These are phyloP conservation scores for Ophiorrhiza pumila DNA, from an alignment of 257 asterid genomes.

Conservation along the genomic window DNA sequence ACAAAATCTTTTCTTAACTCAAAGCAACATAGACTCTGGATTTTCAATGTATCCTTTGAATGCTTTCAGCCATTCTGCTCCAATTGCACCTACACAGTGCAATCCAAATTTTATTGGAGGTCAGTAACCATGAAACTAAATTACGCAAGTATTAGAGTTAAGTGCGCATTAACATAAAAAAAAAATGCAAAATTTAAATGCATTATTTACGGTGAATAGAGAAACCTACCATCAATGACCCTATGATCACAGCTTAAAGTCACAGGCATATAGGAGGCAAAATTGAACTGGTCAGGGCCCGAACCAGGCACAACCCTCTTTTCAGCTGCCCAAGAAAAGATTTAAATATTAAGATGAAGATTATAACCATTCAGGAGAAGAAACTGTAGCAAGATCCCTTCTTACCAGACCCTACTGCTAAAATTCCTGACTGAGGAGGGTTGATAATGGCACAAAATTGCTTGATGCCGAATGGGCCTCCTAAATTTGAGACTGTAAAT, in stretches of 20 bases:
- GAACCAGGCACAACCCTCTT: conserved; percentile 76
- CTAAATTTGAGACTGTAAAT: conserved; percentile 84
- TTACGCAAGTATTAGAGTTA: neutral
- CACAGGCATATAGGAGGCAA: conserved; percentile 63
- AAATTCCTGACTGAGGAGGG: conserved; percentile 95
- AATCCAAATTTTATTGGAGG: neutral
- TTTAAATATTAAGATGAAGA: conserved; percentile 12
- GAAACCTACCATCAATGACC: conserved; percentile 80
- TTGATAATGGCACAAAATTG: conserved; percentile 95
- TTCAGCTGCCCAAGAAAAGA: conserved; percentile 62
- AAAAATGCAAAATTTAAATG: neutral
- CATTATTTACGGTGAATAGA: neutral
- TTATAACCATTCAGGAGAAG: neutral
- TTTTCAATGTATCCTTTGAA: conserved; percentile 94
- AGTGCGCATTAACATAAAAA: neutral
- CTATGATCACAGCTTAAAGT: conserved; percentile 98
- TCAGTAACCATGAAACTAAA: neutral
- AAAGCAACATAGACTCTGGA: conserved; percentile 90
- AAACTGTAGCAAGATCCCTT: conserved; percentile 9
- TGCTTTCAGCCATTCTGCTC: conserved; percentile 99
- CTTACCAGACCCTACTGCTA: conserved; percentile 92
- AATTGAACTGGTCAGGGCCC: conserved; percentile 60
- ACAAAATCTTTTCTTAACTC: conserved; percentile 10
- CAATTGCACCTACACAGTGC: conserved; percentile 68
- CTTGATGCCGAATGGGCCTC: conserved; percentile 97